Evolutionary conservation across 2,329 filamentous ascomycete genomes (phyloP), one percentile per base, ranked within the genome.

Genomic region (Tolypocladium amazonense): DNA sequence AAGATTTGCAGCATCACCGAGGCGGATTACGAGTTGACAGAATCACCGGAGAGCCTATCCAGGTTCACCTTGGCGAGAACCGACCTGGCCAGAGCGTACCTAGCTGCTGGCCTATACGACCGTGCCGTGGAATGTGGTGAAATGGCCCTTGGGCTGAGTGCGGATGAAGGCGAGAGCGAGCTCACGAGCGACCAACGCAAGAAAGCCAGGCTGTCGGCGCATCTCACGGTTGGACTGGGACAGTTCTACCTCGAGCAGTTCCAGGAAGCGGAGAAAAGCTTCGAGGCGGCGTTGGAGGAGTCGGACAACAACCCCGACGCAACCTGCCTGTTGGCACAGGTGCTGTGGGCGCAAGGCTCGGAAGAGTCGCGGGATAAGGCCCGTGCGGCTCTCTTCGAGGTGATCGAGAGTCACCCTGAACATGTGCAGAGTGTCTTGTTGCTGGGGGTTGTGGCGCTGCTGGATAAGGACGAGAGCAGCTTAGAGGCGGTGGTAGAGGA

Each of bases 301-400:
- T 91, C 89, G 1, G 77, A 83, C 37, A 83, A 83, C 43, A 86
- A 91, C 62, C 88, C 92, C 0, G 92, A 97, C 68, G 88, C 93
- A 1, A 87, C 92, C 0, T 97, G 92, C 68, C 79, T 97, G 15
- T 79, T 97, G 15, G 89, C 92, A 0, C 91, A 97, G 73, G 89
- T 97, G 0, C 81, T 97, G 0, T 99, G 94, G 93, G 92, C 92
- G 0, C 91, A 90, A 64, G 92, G 90, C 11, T 85, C 86, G 0
- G 84, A 88, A 8, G 81, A 86, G 0, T 89, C 92, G 59, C 85
- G 88, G 55, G 84, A 87, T 56, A 85, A 89, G 62, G 92, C 93
- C 20, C 83, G 91, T 4, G 86, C 89, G 58, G 84, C 90, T 63
- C 80, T 99, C 0, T 93, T 96, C 67, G 86, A 87, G 18, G 87